Base-by-base conservation (phyloP, 305 asterid species). In the Solanum hybrid region DNA sequence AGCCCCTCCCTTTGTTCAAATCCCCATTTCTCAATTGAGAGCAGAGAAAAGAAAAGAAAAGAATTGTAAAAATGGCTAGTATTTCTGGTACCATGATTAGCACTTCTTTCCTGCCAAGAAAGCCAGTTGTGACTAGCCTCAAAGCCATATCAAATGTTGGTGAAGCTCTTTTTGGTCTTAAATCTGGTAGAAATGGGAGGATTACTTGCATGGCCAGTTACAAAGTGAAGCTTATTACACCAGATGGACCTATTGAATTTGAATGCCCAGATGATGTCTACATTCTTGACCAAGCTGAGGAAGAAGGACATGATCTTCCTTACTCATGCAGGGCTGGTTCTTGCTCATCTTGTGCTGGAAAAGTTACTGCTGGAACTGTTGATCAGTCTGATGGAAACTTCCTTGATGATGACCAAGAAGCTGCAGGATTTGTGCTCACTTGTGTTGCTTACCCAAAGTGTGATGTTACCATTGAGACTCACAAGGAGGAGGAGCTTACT, bases 271-370 rank as follows among this genome's bases (percentile, higher is more conserved):
- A 90, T 24, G 98, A 96, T 42, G 89, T 19, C 0, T 94, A 94
- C 97, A 92, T 97, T 89, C 94, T 97, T 6, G 98, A 97, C 87
- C 69, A 64, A 26, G 96, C 96, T 31, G 99, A 97, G 92, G 96
- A 97, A 15, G 6, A 2, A 2, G 98, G 98, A 0, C 4, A 80
- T 5, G 99, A 96, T 0, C 91, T 97, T 45, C 98, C 99, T 1
- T 97, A 92, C 95, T 95, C 98, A 0, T 96, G 98, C 97, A 94
- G 98, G 79, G 95, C 98, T 6, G 98, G 99, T 0, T 91, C 99
- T 2, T 97, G 98, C 94, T 97, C 98, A 75, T 92, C 97, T 14
- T 97, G 98, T 91, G 96, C 95, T 75, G 98, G 96, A 0, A 95
- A 96, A 89, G 72, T 97, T 1, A 7, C 92, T 11, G 14, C 81